Evolutionary conservation across 495 filamentous ascomycete genomes (phyloP), one percentile per base, ranked within the genome.

Genomic region (Xylaria curta): DNA sequence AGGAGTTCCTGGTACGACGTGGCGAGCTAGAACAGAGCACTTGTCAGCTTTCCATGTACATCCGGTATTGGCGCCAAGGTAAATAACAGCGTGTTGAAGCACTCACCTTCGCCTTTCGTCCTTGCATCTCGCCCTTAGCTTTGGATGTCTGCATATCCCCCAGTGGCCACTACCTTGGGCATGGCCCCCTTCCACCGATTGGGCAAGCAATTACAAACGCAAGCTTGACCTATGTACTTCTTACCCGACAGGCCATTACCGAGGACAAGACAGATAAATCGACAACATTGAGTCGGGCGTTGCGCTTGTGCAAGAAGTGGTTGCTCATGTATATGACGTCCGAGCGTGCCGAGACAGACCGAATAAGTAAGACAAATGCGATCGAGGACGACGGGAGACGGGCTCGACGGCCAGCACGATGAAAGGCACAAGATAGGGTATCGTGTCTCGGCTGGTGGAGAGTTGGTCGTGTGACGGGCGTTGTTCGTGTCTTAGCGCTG

Each of bases 1-100:
- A 98, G 88, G 76, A 99, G 87, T 84, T 97, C 93, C 87, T 97
- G 91, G 83, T 99, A 99, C 69, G 95, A 98, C 80, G 91, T 93
- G 78, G 94, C 93, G 85, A 99, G 95, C 95, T 98, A 80, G 74
- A 72, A 62, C 28, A 51, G 51, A 40, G 24, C 2, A 24, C 3
- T 13, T 4, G 73, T 85, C 69, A 82, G 78, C 66, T 76, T 62
- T 60, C 60, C 1, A 36, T 60, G 6, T 28, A 6, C 42, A 49
- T 36, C 66, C 46, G 28, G 62, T 61, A 58, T 61, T 1, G 26
- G 26, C 7, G 62, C 24, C 8, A 64, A 65, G 21, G 46, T 38
- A 60, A 21, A 60, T 47, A 64, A 53, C 49, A 36, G 47, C 9
- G 17, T 17, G 46, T n/a, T 15, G 36, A 31, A 19, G 6, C 8